Conservation (phyloP, 192 early-diverging fungal genomes). For the Entophlyctis helioformis region DNA sequence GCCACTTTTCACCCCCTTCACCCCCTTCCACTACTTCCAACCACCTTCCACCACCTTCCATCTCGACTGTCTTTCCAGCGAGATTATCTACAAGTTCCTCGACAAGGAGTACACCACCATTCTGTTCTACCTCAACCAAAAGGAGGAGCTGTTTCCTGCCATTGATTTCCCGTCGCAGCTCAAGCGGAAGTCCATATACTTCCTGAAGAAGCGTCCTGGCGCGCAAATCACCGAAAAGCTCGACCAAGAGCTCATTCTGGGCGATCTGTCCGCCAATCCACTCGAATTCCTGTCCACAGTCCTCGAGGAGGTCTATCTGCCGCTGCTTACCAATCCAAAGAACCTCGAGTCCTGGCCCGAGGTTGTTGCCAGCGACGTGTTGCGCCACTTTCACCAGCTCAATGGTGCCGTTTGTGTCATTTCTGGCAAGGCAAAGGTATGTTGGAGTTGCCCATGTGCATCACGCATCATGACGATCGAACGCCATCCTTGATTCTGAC, state of each 20-base stretch:
- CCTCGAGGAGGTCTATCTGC: slow-evolving; percentile 53
- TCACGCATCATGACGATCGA: neutral
- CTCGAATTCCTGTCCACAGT: slow-evolving; percentile 43
- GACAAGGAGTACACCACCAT: slow-evolving; percentile 42
- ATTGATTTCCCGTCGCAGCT: slow-evolving; percentile 35
- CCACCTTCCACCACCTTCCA: too few relatives aligned
- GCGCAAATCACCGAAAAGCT: slow-evolving; percentile 36
- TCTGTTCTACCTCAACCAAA: slow-evolving; percentile 46
- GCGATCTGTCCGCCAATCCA: slow-evolving; percentile 45
- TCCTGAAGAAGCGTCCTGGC: slow-evolving; percentile 37
- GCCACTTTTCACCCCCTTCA: too few relatives aligned
- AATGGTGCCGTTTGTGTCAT: slow-evolving; percentile 58
- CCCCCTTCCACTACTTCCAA: too few relatives aligned
- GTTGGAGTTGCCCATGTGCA: too few relatives aligned
- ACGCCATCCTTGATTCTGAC: too few relatives aligned
- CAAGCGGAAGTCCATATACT: slow-evolving; percentile 50
- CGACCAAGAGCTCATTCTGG: slow-evolving; percentile 44
- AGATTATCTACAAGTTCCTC: slow-evolving; percentile 44
- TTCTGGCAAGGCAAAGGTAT: slow-evolving; percentile 50
- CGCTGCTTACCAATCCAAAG: slow-evolving; percentile 46
- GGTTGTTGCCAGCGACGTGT: slow-evolving; percentile 54
- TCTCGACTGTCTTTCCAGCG: slow-evolving; percentile 9
- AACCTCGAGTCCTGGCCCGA: slow-evolving; percentile 59
- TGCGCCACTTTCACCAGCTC: slow-evolving; percentile 47
- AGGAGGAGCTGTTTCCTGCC: slow-evolving; percentile 46